Percentiles rank a stretch among this genome's conserved stretches.
These are phyloP conservation scores for Cordyceps tenuipes DNA, from an alignment of 2,329 filamentous ascomycete species.

Conservation along the genomic window DNA sequence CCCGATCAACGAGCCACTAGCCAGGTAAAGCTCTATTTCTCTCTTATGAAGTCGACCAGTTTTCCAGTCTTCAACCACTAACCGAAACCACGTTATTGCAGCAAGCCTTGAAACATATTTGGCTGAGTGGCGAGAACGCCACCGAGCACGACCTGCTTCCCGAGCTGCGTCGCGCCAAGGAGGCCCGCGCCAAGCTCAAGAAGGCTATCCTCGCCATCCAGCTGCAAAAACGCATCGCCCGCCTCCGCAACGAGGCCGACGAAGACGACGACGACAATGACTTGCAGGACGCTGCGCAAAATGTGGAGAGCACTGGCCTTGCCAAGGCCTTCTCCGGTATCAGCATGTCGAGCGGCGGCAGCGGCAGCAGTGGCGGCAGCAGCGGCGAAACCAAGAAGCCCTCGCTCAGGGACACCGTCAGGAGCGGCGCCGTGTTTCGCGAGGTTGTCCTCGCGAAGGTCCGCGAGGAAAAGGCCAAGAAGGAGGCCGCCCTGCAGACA, in stretches of 20 bases:
- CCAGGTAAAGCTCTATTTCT: constrained; percentile 34
- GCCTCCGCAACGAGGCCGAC: constrained; percentile 88
- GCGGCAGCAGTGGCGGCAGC: constrained; percentile 15
- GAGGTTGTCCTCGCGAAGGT: constrained; percentile 94
- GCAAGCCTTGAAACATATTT: constrained; percentile 72
- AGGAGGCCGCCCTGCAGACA: constrained; percentile 66
- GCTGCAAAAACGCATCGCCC: constrained; percentile 88
- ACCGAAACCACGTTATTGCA: constrained; percentile 24
- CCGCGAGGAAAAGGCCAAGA: constrained; percentile 52
- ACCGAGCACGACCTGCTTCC: constrained; percentile 95
- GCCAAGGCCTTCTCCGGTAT: constrained; percentile 9
- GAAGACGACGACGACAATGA: constrained; percentile 71
- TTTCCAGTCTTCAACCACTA: constrained; percentile 1
- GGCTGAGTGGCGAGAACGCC: constrained; percentile 86
- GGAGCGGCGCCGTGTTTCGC: constrained; percentile 66
- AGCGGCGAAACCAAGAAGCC: constrained; percentile 25
- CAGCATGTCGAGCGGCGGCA: constrained; percentile 1
- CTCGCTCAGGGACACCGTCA: constrained; percentile 34
- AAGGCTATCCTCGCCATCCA: constrained; percentile 95
- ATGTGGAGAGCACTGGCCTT: constrained; percentile 13
- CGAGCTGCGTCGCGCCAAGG: constrained; percentile 82
- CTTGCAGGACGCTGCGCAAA: constrained; percentile 48
- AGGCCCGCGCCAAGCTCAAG: constrained; percentile 81
- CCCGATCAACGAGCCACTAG: constrained; percentile 71
- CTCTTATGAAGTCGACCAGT: constrained; percentile 14